Evolutionary conservation across 768 basidiomycete genomes (phyloP).

Genomic region (Tylopilus plumbeoviolaceoides): DNA sequence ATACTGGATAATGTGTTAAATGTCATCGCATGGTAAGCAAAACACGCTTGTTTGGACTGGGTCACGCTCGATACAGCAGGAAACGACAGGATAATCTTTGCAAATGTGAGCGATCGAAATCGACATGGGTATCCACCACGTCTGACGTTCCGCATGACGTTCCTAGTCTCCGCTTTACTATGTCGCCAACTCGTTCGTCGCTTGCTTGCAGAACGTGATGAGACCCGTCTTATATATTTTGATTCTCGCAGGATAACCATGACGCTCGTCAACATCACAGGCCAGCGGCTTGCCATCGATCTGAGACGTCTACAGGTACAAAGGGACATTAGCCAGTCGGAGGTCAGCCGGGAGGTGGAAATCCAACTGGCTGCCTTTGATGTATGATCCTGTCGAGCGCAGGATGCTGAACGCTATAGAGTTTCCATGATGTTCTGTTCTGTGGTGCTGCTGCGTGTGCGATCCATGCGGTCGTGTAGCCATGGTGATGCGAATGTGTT

Average conservation of each 20-base stretch:
- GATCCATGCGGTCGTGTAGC: not conserved
- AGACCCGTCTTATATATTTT: not conserved
- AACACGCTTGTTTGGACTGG: not conserved
- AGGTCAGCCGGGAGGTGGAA: conserved; percentile 2
- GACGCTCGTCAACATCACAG: not conserved
- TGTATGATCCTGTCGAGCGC: not conserved
- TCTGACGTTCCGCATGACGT: not conserved
- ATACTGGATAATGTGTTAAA: not conserved
- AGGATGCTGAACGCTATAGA: not conserved
- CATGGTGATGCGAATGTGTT: too few species aligned
- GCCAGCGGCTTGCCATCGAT: conserved; percentile 3
- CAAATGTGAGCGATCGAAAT: not conserved
- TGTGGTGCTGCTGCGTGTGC: not conserved
- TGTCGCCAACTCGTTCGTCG: not conserved
- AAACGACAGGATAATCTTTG: not conserved
- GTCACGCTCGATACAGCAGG: not conserved
- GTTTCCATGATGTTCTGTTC: too few species aligned
- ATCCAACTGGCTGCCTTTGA: conserved; percentile 1
- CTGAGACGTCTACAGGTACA: not conserved
- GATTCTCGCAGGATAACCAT: not conserved
- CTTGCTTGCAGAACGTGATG: not conserved
- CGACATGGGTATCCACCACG: not conserved
- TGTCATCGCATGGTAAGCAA: not conserved
- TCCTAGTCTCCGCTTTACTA: not conserved
- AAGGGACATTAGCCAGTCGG: not conserved